Evolutionary conservation across 352 stramenopile genomes (phyloP).

Genomic region (Halophytophthora polymorphica): DNA sequence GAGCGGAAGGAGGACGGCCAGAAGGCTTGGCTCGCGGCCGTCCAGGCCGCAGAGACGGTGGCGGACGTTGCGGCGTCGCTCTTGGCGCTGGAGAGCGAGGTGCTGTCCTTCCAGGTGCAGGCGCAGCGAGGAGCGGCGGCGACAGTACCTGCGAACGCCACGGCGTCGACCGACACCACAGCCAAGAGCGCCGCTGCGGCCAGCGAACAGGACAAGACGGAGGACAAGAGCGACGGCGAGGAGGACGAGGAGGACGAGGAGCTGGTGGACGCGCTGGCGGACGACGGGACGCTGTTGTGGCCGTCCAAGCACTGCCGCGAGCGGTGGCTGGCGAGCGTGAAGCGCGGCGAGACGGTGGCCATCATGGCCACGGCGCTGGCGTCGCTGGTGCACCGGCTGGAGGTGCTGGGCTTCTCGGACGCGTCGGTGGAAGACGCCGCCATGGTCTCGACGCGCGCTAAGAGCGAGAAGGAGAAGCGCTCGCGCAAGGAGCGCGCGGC

Average conservation of each 20-base stretch:
- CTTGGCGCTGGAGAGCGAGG: slow-evolving; percentile 61
- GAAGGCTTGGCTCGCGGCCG: slow-evolving; percentile 43
- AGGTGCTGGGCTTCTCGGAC: slow-evolving; percentile 63
- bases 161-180: slow-evolving; percentile 5
- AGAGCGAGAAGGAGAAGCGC: slow-evolving; percentile 70
- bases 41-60: slow-evolving; percentile 34
- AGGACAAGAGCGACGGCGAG: slow-evolving; percentile 71
- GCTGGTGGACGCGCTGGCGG: slow-evolving; percentile 39
- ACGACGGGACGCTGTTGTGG: slow-evolving; percentile 71
- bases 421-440: slow-evolving; percentile 34
- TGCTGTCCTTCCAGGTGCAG: slow-evolving; percentile 50
- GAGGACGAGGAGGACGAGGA: slow-evolving; percentile 79
- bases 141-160: slow-evolving; percentile 1
- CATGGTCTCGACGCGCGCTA: slow-evolving; percentile 45
- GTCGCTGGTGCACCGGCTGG: slow-evolving; percentile 66
- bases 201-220: slow-evolving; percentile 22
- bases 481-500: slow-evolving; percentile 63
- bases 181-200: slow-evolving; percentile 9
- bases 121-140: slow-evolving; percentile 14
- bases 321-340: slow-evolving; percentile 70
- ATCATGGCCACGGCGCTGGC: slow-evolving; percentile 57
- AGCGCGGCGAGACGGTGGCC: slow-evolving; percentile 42
- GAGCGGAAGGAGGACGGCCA: slow-evolving; percentile 39
- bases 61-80: slow-evolving; percentile 39
- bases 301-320: slow-evolving; percentile 64